Evolutionary conservation across 805 yeast species (phyloP).

Genomic region (Metschnikowia bowlesiae): DNA sequence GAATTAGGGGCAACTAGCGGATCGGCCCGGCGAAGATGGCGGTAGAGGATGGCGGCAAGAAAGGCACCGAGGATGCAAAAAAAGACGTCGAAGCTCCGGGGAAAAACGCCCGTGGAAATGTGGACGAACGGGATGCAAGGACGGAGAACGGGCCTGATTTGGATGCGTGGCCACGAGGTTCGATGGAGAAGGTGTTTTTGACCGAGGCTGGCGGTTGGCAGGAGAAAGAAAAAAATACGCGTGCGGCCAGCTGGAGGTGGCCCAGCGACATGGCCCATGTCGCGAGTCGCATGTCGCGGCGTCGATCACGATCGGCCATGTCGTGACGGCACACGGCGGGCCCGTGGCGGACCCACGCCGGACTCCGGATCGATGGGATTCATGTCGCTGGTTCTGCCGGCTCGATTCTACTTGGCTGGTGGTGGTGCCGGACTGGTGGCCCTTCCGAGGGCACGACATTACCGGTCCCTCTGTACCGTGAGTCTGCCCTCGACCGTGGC

Average conservation of each 20-base stretch:
- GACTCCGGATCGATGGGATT: too few relatives aligned
- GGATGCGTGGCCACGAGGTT: neutral
- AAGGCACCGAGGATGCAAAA: neutral
- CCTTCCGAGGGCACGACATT: neutral
- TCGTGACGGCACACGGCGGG: neutral
- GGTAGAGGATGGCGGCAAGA: neutral
- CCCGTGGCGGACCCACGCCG: too few relatives aligned
- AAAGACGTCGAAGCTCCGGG: neutral
- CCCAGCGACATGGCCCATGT: constrained; percentile 3
- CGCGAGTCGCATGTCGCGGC: constrained; percentile 5
- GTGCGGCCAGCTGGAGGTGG: constrained; percentile 1
- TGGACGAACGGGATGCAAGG: neutral
- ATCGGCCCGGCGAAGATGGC: neutral
- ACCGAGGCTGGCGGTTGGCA: constrained; percentile 3
- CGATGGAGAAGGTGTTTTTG: neutral
- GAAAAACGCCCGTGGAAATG: neutral
- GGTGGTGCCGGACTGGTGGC: neutral
- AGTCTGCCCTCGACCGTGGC: neutral
- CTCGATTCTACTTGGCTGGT: neutral
- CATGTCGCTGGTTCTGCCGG: neutral
- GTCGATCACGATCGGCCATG: constrained; percentile 1
- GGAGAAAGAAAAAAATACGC: constrained; percentile 5
- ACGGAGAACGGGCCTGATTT: neutral
- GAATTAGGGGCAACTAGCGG: neutral
- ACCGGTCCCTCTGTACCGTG: neutral